phyloP scores from a whole-genome alignment of 2,329 filamentous ascomycete genomes.

The Mycosphaerelloides madeirae region DNA sequence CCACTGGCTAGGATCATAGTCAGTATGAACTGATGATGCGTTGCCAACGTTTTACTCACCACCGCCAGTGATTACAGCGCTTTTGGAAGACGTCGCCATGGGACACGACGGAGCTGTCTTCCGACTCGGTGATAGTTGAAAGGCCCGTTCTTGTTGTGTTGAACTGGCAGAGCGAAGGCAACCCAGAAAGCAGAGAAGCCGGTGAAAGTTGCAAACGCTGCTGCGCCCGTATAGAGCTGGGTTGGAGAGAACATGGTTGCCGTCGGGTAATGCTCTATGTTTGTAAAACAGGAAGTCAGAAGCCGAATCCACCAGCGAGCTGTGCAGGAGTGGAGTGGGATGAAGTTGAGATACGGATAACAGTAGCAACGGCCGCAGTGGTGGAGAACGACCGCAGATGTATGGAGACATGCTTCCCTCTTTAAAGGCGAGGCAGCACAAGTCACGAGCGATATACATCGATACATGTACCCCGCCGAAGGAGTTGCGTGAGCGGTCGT shows the following conservation, averaged over 20 bases:
- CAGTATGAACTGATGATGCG: not conserved
- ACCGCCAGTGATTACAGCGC: constrained; percentile 21
- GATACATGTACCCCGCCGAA: no score
- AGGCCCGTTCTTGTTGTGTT: constrained; percentile 28
- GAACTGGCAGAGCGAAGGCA: constrained; percentile 26
- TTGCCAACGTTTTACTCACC: constrained; percentile 9
- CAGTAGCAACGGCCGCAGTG: no score
- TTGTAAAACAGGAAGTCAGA: not conserved
- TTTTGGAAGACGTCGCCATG: constrained; percentile 31
- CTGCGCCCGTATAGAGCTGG: constrained; percentile 28
- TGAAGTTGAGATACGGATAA: not conserved
- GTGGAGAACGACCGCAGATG: no score
- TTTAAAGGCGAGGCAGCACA: not conserved
- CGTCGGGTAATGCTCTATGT: not conserved
- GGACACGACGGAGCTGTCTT: constrained; percentile 24
- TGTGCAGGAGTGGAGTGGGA: not conserved
- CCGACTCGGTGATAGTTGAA: constrained; percentile 31
- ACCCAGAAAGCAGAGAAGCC: constrained; percentile 30
- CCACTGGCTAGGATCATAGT: constrained; percentile 30
- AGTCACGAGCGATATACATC: not conserved
- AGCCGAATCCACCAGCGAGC: not conserved
- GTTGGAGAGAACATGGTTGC: constrained; percentile 25
- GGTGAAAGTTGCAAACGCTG: constrained; percentile 28
- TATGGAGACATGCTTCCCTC: not conserved
- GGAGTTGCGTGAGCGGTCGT: no score